Evolutionary conservation across 495 filamentous ascomycete species (phyloP), one percentile per base, ranked within the genome.

Genomic region (Neurospora hispaniola): DNA sequence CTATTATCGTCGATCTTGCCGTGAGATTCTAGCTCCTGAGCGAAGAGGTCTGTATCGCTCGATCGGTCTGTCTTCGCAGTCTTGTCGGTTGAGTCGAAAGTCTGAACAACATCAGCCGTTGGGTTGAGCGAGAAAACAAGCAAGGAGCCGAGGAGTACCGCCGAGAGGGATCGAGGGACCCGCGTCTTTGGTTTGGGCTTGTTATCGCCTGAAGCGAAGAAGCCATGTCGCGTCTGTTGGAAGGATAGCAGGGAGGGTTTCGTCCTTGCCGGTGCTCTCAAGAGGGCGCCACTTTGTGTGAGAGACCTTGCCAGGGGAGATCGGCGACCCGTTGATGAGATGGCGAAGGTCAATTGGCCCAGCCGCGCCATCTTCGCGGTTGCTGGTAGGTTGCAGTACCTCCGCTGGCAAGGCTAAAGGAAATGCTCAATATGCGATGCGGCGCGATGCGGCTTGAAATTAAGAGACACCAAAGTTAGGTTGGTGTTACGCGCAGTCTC

Each of bases 121-220:
- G 82, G 83, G 77, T 81, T 83, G 68, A 85, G 79, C 73, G 79
- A 80, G 74, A 80, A 80, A 62, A 81, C 76, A 79, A 85, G 79
- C 76, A 82, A 77, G 43, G 75, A 79, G 79, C 81, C 77, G 70
- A 82, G 71, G 73, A 76, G 40, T 38, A 80, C 75, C 73, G 79
- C 78, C 70, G 77, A 75, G 69, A 76, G 23, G 14, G 73, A 71
- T 71, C 75, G 70, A 59, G 73, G 43, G 9, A 71, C 42, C 35
- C 41, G 70, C 46, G 70, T 69, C 31, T 76, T 75, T 27, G 73
- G 42, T 62, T 73, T 69, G 3, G 69, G 35, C 59, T 73, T 69
- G 40, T 66, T 73, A 4, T 43, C 71, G 70, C 40, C 43, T 23
- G 73, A 74, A 43, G 42, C 73, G 35, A 75, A 71, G 27, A 75